Evolutionary conservation across 345 rosid genomes (phyloP), one percentile per base, ranked within the genome.

Genomic region (Kandelia obovata): DNA sequence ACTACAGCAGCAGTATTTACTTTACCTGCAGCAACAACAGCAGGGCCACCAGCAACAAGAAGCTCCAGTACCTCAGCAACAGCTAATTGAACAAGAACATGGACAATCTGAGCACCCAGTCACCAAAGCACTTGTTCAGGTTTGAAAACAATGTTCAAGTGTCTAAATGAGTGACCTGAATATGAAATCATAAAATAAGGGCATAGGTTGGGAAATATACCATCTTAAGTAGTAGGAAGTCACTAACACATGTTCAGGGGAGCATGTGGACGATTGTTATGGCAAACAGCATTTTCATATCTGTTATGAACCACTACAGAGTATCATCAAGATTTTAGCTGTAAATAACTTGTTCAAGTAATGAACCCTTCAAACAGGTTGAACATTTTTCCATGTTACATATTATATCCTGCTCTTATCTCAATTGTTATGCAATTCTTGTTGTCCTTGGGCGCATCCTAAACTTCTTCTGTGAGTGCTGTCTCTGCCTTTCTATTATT

Each of bases 101-200:
- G 73, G 68, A 67, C 53, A 23, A 56, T 61, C 70, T 20, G 81
- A 77, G 67, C 78, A 70, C 57, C 66, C 66, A 70, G 76, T 11
- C 16, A 28, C 75, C 64, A 21, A 65, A 66, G 71, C 70, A 67
- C 78, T 77, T 58, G 63, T 61, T 31, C 77, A 82, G 75, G 66
- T 62, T 13, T 52, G 67, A 5, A n/a, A 49, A 59, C 15, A n/a
- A 28, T 57, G 31, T 55, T 55, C 28, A n/a, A 55, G 27, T 55
- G 30, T 8, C 17, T 34, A 25, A 56, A 56, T 23, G 5, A 21
- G 25, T 5, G 26, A 25, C 16, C 25, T 56, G 25, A 56, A 56
- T 56, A 2, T 4, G 30, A 56, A 23, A 56, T 16, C 17, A 0
- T 43, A 43, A 56, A 56, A 27, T 10, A 56, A 56, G 28, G 59